A percentile compares a stretch with the other conserved stretches of the same genome.
Evolutionary conservation across 768 basidiomycete species (phyloP).

Genomic region (Pleurotus ostreatus): DNA sequence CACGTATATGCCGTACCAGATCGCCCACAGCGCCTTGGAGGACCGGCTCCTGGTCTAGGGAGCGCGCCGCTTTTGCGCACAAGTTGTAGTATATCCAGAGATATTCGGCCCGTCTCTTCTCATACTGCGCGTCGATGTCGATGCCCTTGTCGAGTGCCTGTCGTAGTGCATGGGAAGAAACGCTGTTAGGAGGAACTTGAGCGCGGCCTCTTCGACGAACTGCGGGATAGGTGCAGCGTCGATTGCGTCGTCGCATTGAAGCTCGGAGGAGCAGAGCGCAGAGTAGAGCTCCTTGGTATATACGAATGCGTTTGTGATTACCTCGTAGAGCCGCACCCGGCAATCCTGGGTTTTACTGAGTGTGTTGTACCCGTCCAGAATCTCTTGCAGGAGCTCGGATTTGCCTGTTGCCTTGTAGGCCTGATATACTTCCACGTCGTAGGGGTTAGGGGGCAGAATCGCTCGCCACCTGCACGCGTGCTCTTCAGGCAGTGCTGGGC

Average conservation of each 20-base stretch:
- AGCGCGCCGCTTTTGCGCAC: no score
- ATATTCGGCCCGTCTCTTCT: neutral
- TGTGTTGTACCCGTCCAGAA: neutral
- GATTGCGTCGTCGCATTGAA: neutral
- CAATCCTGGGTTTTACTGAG: neutral
- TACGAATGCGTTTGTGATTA: neutral
- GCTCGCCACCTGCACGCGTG: neutral
- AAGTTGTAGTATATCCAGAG: neutral
- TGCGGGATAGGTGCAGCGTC: neutral
- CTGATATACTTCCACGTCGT: conserved; percentile 8
- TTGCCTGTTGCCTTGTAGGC: conserved; percentile 2
- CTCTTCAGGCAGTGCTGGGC: neutral
- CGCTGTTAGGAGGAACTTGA: neutral
- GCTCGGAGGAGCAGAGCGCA: neutral
- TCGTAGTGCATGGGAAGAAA: no score
- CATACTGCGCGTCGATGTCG: no score
- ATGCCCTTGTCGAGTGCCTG: no score
- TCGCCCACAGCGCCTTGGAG: conserved; percentile 2
- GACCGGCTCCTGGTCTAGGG: conserved; percentile 16
- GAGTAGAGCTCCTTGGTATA: neutral
- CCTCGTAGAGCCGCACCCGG: neutral
- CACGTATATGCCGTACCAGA: neutral
- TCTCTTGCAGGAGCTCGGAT: neutral
- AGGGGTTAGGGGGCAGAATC: neutral
- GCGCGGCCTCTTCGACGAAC: neutral